Evolutionary conservation across 768 basidiomycete genomes (phyloP).

Genomic region (Tylopilus felleus): DNA sequence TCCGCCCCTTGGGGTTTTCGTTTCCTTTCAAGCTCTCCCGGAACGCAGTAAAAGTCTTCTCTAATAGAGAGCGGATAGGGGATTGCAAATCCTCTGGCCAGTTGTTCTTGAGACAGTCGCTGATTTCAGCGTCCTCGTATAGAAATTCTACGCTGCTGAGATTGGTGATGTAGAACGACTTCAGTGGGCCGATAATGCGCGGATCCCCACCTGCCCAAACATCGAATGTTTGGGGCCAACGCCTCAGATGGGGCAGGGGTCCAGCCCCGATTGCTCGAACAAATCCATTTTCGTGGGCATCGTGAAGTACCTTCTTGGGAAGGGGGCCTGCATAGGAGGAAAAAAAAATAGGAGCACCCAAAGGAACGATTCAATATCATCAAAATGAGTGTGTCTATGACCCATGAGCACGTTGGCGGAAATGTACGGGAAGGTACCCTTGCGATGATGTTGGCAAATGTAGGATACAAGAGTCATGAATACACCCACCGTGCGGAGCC

Average conservation of each 20-base stretch:
- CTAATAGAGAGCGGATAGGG: too few relatives aligned
- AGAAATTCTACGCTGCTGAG: too few relatives aligned
- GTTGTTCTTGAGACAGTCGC: not conserved
- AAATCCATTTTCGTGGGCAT: conserved; percentile 1
- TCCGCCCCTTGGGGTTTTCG: too few relatives aligned
- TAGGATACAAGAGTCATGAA: not conserved
- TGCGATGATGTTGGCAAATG: not conserved
- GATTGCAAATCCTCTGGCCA: not conserved
- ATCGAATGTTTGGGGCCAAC: conserved; percentile 6
- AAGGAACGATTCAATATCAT: conserved; percentile 15
- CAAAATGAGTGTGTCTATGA: not conserved
- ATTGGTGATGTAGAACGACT: too few relatives aligned
- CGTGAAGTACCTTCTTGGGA: not conserved
- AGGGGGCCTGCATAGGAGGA: conserved; percentile 4
- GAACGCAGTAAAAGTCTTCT: not conserved
- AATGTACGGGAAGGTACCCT: not conserved
- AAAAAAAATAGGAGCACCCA: not conserved
- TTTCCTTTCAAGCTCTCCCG: not conserved
- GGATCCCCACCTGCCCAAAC: too few relatives aligned
- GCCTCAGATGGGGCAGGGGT: not conserved
- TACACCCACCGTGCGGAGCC: not conserved
- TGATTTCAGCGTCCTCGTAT: too few relatives aligned
- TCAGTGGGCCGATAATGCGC: too few relatives aligned
- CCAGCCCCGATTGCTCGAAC: conserved; percentile 1
- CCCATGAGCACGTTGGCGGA: not conserved